Percentiles rank a stretch among this genome's conserved stretches.
Evolutionary conservation across 2,329 filamentous ascomycete species (phyloP).

Genomic region (Cordyceps cicadae): DNA sequence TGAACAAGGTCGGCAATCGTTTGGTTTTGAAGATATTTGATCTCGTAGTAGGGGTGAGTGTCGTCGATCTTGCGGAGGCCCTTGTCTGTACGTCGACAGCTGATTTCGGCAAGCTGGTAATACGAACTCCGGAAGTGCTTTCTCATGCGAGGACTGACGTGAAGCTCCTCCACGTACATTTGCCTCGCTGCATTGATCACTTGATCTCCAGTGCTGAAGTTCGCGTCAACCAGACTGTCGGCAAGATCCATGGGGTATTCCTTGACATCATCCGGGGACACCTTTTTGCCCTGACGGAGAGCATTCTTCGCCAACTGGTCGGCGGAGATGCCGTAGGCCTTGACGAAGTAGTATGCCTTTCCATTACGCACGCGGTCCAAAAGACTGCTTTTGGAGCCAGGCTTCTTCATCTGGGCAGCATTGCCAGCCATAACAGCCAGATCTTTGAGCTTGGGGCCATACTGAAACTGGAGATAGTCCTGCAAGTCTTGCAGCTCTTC

Average conservation of each 20-base stretch:
- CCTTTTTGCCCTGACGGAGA: slow-evolving; percentile 66
- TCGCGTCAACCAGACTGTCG: slow-evolving; percentile 63
- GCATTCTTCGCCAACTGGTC: slow-evolving; percentile 85
- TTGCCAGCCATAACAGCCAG: slow-evolving; percentile 56
- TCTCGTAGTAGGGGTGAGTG: slow-evolving; percentile 91
- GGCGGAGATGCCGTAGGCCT: slow-evolving; percentile 81
- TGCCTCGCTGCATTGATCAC: slow-evolving; percentile 73
- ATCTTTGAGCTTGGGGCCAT: slow-evolving; percentile 76
- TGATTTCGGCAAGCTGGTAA: slow-evolving; percentile 75
- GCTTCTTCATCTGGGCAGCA: slow-evolving; percentile 63
- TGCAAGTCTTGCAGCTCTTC: slow-evolving; percentile 95
- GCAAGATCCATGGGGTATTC: slow-evolving; percentile 79
- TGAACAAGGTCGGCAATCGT: slow-evolving; percentile 72
- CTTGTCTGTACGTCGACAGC: slow-evolving; percentile 88
- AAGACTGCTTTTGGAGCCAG: slow-evolving; percentile 70
- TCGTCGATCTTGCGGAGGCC: slow-evolving; percentile 90
- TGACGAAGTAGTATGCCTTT: slow-evolving; percentile 73
- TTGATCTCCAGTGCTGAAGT: slow-evolving; percentile 66
- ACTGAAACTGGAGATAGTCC: slow-evolving; percentile 94
- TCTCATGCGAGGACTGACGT: slow-evolving; percentile 79
- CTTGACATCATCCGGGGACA: slow-evolving; percentile 75
- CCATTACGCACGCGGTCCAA: slow-evolving; percentile 79
- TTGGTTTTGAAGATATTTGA: slow-evolving; percentile 92
- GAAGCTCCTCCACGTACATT: slow-evolving; percentile 87
- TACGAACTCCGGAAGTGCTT: slow-evolving; percentile 77